phyloP scores from a whole-genome alignment of 2,329 filamentous ascomycete genomes.

The Aspergillus novoparasiticus region DNA sequence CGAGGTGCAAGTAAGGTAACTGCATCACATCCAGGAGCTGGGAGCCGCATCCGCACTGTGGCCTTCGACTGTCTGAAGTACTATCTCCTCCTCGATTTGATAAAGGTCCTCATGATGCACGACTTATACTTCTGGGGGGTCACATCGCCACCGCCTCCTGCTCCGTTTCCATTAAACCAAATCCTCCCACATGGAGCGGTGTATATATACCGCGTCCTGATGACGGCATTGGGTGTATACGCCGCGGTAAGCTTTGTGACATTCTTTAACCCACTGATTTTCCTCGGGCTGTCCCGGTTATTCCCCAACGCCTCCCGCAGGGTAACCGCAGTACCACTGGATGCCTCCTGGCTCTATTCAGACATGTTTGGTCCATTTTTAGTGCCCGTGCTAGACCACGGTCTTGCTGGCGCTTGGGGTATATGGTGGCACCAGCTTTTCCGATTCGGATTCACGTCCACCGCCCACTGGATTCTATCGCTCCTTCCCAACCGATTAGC shows the following conservation, averaged over 20 bases:
- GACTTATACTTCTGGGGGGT: conserved; percentile 77
- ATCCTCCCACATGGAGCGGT: conserved; percentile 43
- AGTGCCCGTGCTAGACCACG: conserved; percentile 55
- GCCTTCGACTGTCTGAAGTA: conserved; percentile 53
- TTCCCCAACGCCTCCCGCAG: conserved; percentile 58
- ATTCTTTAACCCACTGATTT: conserved; percentile 62
- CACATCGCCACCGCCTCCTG: conserved; percentile 50
- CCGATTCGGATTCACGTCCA: conserved; percentile 57
- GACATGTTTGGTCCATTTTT: conserved; percentile 57
- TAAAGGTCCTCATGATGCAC: conserved; percentile 69
- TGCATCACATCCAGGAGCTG: conserved; percentile 40
- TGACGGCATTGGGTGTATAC: conserved; percentile 61
- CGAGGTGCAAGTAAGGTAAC: conserved; percentile 7
- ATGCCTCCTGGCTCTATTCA: conserved; percentile 64
- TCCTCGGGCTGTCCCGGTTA: conserved; percentile 54
- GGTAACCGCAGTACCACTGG: conserved; percentile 61
- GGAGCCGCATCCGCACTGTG: conserved; percentile 50
- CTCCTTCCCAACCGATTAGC: conserved; percentile 25
- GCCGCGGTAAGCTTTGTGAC: conserved; percentile 64
- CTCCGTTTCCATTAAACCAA: conserved; percentile 49
- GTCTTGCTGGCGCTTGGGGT: conserved; percentile 81
- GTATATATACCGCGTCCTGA: conserved; percentile 57
- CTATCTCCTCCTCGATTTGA: conserved; percentile 70
- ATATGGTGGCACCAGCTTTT: conserved; percentile 91
- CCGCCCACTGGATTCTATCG: conserved; percentile 43